Evolutionary conservation across 352 stramenopile genomes (phyloP), one percentile per base, ranked within the genome.

Genomic region (Thalassiosira mediterranea): DNA sequence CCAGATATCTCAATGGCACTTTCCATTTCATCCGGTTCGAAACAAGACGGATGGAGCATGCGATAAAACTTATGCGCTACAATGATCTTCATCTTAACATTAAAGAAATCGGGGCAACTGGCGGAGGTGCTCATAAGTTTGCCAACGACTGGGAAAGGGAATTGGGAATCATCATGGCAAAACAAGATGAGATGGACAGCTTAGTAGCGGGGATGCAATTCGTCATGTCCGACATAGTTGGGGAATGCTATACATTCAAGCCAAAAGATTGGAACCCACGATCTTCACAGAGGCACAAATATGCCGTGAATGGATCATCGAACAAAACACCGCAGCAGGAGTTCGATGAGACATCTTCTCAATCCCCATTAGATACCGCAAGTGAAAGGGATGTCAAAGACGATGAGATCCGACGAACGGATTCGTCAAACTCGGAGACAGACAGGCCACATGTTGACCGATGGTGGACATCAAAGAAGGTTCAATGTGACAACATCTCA

Each of bases 161-260:
- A 51, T 73, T 98, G 26, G 95, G 94, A 8, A 97, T 98, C 51
- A 83, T 91, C 63, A 92, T 98, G 60, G 64, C 94, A 59, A 98
- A 98, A 76, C 91, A 95, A 63, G 96, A 98, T 79, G 97, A 99
- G 86, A 96, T 99, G 74, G 93, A 98, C 64, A 98, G 95, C 79
- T 93, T 98, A 26, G 97, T 99, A 69, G 84, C 95, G 32, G 97
- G 97, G 1, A 96, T 99, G 82, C 96, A 98, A 86, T 97, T 99
- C 75, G 86, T 98, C 13, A 87, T 99, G 40, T 96, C 94, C 15
- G 97, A 96, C 61, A 87, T 98, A 7, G 91, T 95, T 0, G 95
- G 98, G 63, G 97, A 99, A 93, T 97, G 97, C 63, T 99, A 98
- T 81, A 98, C 96, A 26, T 99, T 98, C 83, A 93, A 97, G 84